phyloP scores from a whole-genome alignment of 2,329 filamentous ascomycete species.

The Ophiostoma triangulosporum region DNA sequence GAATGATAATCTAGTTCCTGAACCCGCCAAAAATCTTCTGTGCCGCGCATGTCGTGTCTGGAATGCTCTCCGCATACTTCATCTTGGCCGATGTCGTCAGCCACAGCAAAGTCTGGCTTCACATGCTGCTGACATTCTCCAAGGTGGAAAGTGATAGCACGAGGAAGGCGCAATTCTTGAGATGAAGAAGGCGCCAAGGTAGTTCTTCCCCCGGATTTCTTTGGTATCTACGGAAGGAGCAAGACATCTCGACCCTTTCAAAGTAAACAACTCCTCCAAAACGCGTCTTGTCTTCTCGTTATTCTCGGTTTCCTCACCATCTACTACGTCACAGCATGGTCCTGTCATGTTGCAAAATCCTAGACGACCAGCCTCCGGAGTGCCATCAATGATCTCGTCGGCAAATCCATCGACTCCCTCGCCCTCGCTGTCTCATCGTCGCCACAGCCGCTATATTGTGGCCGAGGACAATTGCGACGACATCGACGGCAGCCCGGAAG shows the following conservation, averaged over 20 bases:
- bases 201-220: background rate
- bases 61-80: background rate
- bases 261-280: background rate
- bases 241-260: background rate
- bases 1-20: too few species aligned
- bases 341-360: background rate
- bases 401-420: background rate
- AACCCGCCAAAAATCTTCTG: too few species aligned
- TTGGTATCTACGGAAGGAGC: background rate
- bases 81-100: background rate
- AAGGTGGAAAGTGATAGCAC: background rate
- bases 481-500: background rate
- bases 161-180: background rate
- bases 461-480: background rate
- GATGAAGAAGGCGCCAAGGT: background rate
- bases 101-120: background rate
- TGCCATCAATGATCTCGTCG: background rate
- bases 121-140: background rate
- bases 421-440: background rate
- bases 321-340: background rate
- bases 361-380: background rate
- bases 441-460: slow-evolving; percentile 6
- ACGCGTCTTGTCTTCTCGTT: background rate
- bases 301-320: background rate
- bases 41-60: too few species aligned